Conservation (phyloP, 2,329 filamentous ascomycete species). For the Ascochyta pisi region DNA sequence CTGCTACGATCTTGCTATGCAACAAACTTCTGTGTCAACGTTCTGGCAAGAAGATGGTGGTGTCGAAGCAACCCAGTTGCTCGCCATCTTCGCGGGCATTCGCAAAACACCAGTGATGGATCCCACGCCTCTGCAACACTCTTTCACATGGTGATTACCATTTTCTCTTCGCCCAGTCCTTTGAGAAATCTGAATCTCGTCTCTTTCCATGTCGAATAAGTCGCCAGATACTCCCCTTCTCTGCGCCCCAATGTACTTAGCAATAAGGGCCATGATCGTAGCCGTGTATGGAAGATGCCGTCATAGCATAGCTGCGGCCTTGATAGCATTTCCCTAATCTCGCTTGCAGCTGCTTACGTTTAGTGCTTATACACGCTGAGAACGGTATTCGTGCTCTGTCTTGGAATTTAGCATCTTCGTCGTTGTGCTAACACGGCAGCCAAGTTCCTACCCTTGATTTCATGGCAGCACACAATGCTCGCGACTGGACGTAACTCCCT, state of each 20-base stretch:
- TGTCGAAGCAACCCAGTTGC: constrained; percentile 41
- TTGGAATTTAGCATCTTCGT: neutral
- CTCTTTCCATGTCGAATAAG: neutral
- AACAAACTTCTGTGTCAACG: constrained; percentile 35
- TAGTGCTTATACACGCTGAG: neutral
- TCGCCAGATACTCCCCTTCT: neutral
- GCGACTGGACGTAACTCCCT: neutral
- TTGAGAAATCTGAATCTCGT: neutral
- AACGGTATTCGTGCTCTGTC: no score
- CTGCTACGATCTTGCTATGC: constrained; percentile 48
- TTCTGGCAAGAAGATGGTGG: constrained; percentile 47
- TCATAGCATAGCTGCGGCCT: neutral
- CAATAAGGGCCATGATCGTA: neutral
- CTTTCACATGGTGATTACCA: constrained; percentile 41
- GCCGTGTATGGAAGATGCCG: neutral
- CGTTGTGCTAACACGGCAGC: neutral
- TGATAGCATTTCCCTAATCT: neutral
- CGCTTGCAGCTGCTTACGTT: neutral
- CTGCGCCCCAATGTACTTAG: neutral
- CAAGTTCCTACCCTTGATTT: constrained; percentile 2
- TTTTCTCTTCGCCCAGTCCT: no score
- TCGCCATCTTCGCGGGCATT: constrained; percentile 43
- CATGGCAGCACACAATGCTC: constrained; percentile 7
- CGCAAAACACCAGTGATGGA: constrained; percentile 27
- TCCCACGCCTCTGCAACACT: constrained; percentile 34